Conservation (phyloP, 2,329 filamentous ascomycete species). For the Aspergillus pseudonomiae region DNA sequence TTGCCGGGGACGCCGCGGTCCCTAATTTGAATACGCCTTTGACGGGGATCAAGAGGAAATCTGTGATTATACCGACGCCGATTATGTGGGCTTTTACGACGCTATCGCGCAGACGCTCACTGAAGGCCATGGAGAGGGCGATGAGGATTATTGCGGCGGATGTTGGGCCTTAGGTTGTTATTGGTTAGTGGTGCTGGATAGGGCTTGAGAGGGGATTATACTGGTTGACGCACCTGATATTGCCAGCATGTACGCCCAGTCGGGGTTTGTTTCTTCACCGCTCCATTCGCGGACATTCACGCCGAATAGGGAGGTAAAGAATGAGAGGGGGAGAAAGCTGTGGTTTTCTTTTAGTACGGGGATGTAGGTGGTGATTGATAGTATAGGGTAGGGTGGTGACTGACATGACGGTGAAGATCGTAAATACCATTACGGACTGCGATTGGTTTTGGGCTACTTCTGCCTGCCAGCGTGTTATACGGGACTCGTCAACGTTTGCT, state of each 20-base stretch:
- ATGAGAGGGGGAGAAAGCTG: slow-evolving; percentile 63
- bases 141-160: slow-evolving; percentile 54
- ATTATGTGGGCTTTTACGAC: slow-evolving; percentile 30
- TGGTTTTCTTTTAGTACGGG: neutral
- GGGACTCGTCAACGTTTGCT: slow-evolving; percentile 67
- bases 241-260: slow-evolving; percentile 27
- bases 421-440: slow-evolving; percentile 60
- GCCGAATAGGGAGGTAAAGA: slow-evolving; percentile 67
- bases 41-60: slow-evolving; percentile 27
- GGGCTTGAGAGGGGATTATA: neutral
- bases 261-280: slow-evolving; percentile 46
- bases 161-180: slow-evolving; percentile 39
- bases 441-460: slow-evolving; percentile 66
- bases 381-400: slow-evolving; percentile 8
- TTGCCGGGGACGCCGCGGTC: slow-evolving; percentile 1
- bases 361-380: neutral
- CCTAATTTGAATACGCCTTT: slow-evolving; percentile 15
- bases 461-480: slow-evolving; percentile 64
- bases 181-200: slow-evolving; percentile 4
- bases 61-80: slow-evolving; percentile 22
- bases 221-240: slow-evolving; percentile 30
- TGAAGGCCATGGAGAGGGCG: slow-evolving; percentile 61
- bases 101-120: slow-evolving; percentile 30
- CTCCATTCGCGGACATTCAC: slow-evolving; percentile 68
- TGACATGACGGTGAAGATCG: slow-evolving; percentile 65